Conservation (phyloP, 768 basidiomycete genomes). For the Sporobolomyces phaffii region DNA sequence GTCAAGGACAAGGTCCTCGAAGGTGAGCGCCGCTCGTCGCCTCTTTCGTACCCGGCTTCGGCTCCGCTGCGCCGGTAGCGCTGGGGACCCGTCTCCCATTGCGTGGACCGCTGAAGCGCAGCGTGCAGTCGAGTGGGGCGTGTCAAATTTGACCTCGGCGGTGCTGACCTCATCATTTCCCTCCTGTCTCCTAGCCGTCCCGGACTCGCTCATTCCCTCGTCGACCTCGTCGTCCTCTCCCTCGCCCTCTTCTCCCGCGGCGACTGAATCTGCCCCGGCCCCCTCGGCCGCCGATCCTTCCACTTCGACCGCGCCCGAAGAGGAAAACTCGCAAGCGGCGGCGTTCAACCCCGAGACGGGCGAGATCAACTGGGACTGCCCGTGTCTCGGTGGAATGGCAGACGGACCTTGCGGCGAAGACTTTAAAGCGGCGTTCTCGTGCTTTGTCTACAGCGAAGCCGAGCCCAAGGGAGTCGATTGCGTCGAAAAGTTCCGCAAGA, state of each 20-base stretch:
- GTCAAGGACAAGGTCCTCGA: constrained; percentile 11
- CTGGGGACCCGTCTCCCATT: no score
- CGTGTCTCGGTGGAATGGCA: constrained; percentile 98
- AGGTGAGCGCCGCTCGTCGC: no score
- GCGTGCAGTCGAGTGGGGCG: no score
- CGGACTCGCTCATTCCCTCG: neutral
- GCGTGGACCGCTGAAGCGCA: no score
- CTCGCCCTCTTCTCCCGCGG: neutral
- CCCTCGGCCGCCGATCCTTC: constrained; percentile 3
- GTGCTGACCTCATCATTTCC: constrained; percentile 5
- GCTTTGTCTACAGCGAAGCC: constrained; percentile 86
- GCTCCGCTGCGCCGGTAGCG: no score
- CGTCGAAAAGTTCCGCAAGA: constrained; percentile 91
- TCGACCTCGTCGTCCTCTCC: neutral
- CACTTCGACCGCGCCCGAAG: constrained; percentile 3
- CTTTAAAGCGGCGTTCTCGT: constrained; percentile 92
- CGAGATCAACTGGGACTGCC: constrained; percentile 99
- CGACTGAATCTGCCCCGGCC: neutral
- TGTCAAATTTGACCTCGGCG: no score
- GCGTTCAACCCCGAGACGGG: constrained; percentile 95
- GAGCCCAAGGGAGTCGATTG: constrained; percentile 98
- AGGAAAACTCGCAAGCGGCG: constrained; percentile 43
- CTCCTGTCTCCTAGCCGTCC: neutral
- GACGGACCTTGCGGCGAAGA: constrained; percentile 89
- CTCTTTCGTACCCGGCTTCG: neutral